Percentiles rank a stretch among this genome's conserved stretches.
phyloP scores from a whole-genome alignment of 1,284 basidiomycete genomes.

The Cryptococcus sp. region DNA sequence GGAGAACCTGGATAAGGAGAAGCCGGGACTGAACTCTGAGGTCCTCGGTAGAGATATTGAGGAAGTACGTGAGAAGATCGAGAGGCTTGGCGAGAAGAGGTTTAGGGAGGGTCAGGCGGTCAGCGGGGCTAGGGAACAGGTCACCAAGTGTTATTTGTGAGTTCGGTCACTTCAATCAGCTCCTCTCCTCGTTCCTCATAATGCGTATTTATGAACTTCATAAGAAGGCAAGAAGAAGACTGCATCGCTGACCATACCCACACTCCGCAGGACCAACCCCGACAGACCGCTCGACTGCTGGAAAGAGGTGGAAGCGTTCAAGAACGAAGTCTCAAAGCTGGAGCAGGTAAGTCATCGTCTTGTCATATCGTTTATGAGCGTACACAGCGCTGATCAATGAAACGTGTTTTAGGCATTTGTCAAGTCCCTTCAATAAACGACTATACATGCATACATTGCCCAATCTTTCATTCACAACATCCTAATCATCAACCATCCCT shows the following conservation, averaged over 20 bases:
- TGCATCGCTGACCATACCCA: too few relatives aligned
- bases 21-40: conserved; percentile 49
- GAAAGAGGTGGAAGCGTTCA: conserved; percentile 54
- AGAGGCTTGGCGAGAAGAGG: conserved; percentile 44
- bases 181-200: background rate
- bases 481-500: too few relatives aligned
- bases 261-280: conserved; percentile 36
- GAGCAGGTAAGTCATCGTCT: conserved; percentile 44
- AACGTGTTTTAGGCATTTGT: conserved; percentile 37
- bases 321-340: conserved; percentile 51
- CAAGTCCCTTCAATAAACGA: conserved; percentile 47
- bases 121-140: conserved; percentile 36
- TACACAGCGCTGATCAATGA: background rate
- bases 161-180: conserved; percentile 16
- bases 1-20: conserved; percentile 54
- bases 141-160: conserved; percentile 53
- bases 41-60: conserved; percentile 53
- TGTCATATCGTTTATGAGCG: background rate
- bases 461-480: too few relatives aligned
- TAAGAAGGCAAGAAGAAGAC: too few relatives aligned
- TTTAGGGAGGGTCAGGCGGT: conserved; percentile 42
- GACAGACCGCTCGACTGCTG: conserved; percentile 54
- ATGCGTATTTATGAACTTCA: background rate
- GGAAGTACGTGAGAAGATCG: conserved; percentile 53
- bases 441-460: background rate